Base-by-base conservation (phyloP, 2,329 filamentous ascomycete genomes). In the Beauveria asiatica region DNA sequence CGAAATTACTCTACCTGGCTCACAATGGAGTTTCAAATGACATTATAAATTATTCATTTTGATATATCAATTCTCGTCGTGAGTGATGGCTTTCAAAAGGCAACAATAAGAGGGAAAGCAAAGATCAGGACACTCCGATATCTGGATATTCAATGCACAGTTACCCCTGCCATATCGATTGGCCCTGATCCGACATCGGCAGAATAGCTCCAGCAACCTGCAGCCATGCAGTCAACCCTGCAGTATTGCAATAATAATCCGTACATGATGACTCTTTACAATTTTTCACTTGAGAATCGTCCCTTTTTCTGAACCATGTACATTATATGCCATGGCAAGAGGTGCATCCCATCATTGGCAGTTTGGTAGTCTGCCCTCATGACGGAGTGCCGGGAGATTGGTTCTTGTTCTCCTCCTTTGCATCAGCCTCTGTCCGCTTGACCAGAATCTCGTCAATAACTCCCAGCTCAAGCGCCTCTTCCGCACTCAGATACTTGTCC, bases 391-490 rank as follows among this genome's bases (percentile, higher is more conserved):
- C 68, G 23, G 62, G 42, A 13, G 60, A n/a, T 33, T 41, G n/a
- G 13, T 64, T n/a, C 44, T 62, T 39, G 54, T 68, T 64, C 50
- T 68, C 75, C 54, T 77, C 75, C 37, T 72, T 70, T 8, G n/a
- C 51, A 19, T 66, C 61, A 10, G 66, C 65, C 21, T 76, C 76
- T 25, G 77, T 76, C 67, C 90, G 80, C 76, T 82, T 82, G 51
- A 85, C 81, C 67, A 99, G 70, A 62, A 99, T 92, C 75, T 93
- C 86, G 72, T 99, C 94, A 63, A 99, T 86, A 67, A 99, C 90
- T 0, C 94, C 94, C 74, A 95, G 83, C 55, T 95, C 90, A 68
- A 91, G 78, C 9, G 94, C 94, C 77, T 99, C 92, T 50, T 90
- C 78, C 0, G 92, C 92, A 59, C 88, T 88, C 81, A 99, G 83